Percentiles rank a stretch among this genome's conserved stretches.
These are phyloP conservation scores for Colletotrichum sp. DNA, from an alignment of 2,329 filamentous ascomycete species.

Conservation along the genomic window DNA sequence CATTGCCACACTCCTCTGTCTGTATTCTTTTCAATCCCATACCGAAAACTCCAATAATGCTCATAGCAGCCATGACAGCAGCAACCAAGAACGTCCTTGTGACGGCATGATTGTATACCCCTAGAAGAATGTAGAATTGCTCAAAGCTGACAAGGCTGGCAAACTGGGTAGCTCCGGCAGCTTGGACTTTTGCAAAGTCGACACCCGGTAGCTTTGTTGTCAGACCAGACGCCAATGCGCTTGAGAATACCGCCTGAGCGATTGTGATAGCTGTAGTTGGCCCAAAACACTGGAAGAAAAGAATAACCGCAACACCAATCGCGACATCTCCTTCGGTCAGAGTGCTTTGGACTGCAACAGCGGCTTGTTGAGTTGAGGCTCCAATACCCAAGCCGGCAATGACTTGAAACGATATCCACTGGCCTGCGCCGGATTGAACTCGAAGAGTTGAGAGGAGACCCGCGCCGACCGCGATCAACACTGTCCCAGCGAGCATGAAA, in stretches of 20 bases:
- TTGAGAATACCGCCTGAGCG: conserved; percentile 2
- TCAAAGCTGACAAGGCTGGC: too few relatives aligned
- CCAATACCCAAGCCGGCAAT: conserved; percentile 7
- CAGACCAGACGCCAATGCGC: neutral
- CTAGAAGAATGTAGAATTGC: too few relatives aligned
- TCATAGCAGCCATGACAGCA: neutral
- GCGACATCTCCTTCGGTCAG: neutral
- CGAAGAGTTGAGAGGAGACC: conserved; percentile 3
- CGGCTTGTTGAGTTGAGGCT: conserved; percentile 3
- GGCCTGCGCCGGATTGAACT: conserved; percentile 26
- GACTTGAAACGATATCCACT: conserved; percentile 35
- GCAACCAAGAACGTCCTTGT: conserved; percentile 6
- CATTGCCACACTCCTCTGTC: too few relatives aligned
- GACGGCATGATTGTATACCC: conserved; percentile 6
- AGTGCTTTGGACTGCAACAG: neutral
- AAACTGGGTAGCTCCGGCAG: neutral
- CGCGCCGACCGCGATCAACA: conserved; percentile 30
- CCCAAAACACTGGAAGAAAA: conserved; percentile 8
- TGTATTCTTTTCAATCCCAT: neutral
- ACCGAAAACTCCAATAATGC: neutral
- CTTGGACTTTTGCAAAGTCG: neutral
- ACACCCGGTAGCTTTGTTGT: neutral
- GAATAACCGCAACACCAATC: neutral
- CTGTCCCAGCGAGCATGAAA: conserved; percentile 34
- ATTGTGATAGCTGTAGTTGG: neutral